Conservation (phyloP, 768 basidiomycete genomes). For the Auricularia cornea region DNA sequence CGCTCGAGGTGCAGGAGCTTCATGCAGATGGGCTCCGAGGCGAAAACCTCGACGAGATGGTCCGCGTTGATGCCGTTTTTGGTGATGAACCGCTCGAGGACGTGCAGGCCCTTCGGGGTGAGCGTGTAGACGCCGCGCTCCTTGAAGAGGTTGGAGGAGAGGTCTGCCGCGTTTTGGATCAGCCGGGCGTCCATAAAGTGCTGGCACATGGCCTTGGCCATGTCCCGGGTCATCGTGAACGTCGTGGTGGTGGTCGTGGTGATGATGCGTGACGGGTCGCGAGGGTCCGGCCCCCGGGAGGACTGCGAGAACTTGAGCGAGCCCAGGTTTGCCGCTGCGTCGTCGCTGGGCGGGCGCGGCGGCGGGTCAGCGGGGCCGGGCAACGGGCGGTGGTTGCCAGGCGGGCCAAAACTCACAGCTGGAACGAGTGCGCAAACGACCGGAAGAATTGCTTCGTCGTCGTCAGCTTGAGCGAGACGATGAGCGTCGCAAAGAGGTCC, state of each 20-base stretch:
- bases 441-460: slow-evolving; percentile 96
- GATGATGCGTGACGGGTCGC: slow-evolving; percentile 94
- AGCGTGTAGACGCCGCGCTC: slow-evolving; percentile 93
- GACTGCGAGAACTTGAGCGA: slow-evolving; percentile 99
- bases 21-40: slow-evolving; percentile 90
- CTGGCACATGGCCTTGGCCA: slow-evolving; percentile 99
- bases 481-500: slow-evolving; percentile 93
- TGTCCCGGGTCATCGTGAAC: slow-evolving; percentile 98
- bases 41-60: slow-evolving; percentile 83
- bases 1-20: slow-evolving; percentile 96
- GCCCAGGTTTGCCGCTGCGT: slow-evolving; percentile 87
- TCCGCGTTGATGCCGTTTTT: slow-evolving; percentile 98
- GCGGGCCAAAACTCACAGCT: background rate
- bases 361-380: background rate
- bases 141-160: slow-evolving; percentile 84
- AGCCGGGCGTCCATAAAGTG: slow-evolving; percentile 99
- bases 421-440: slow-evolving; percentile 85
- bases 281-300: slow-evolving; percentile 95
- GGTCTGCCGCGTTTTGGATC: slow-evolving; percentile 94
- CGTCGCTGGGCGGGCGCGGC: slow-evolving; percentile 73
- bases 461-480: slow-evolving; percentile 84
- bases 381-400: no score
- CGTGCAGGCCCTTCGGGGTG: slow-evolving; percentile 96
- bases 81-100: slow-evolving; percentile 98
- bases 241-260: slow-evolving; percentile 99